Conservation (phyloP, 129 eudicot genomes). For the Scalesia atractyloides region DNA sequence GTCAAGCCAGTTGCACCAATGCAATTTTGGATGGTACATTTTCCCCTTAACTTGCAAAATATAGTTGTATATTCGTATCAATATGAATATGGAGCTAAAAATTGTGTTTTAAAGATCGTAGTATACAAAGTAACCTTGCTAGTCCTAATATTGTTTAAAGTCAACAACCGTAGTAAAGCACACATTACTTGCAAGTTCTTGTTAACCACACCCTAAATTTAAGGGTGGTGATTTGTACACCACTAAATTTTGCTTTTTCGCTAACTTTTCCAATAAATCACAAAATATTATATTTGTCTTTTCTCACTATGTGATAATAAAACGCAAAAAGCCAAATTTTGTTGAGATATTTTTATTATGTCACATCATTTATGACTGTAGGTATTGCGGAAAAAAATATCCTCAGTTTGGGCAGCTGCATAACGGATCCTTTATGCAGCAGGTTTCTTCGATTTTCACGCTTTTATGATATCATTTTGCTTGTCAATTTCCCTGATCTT, state of each 20-base stretch:
- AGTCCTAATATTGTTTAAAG: not conserved
- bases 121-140: not conserved
- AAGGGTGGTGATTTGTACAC: not conserved
- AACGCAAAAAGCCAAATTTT: not conserved
- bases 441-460: constrained; percentile 48
- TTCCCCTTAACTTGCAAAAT: constrained; percentile 1
- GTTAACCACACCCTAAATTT: not conserved
- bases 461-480: not conserved
- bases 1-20: constrained; percentile 93
- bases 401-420: constrained; percentile 98
- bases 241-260: not conserved
- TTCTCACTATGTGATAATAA: not conserved
- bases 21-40: constrained; percentile 87
- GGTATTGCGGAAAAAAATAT: constrained; percentile 86
- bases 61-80: not conserved
- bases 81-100: constrained; percentile 14
- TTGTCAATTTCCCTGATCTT: constrained; percentile 9
- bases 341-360: constrained; percentile 21
- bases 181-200: constrained; percentile 3
- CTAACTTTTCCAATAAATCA: not conserved
- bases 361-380: constrained; percentile 30
- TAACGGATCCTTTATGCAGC: constrained; percentile 94
- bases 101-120: constrained; percentile 2
- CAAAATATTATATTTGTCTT: not conserved
- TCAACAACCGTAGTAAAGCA: constrained; percentile 10